Percentiles rank a stretch among this genome's conserved stretches.
Evolutionary conservation across 306 rosid genomes (phyloP).

Genomic region (Pterocarpus macrocarpus): DNA sequence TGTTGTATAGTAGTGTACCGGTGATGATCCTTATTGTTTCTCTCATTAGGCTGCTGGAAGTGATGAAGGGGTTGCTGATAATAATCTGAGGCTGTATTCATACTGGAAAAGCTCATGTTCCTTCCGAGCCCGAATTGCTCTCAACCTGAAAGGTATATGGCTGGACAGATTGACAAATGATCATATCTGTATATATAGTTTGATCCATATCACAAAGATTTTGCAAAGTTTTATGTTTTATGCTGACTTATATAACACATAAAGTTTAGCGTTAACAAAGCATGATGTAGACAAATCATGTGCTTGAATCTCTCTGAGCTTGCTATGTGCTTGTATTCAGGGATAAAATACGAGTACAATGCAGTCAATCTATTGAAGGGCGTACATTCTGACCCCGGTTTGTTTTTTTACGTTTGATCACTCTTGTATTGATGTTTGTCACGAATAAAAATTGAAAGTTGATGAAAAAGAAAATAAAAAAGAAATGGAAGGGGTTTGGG

Average conservation of each 20-base stretch:
- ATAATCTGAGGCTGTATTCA: conserved; percentile 44
- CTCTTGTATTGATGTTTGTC: not conserved
- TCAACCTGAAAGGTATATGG: conserved; percentile 64
- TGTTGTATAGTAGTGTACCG: too few relatives aligned
- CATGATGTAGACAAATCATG: too few relatives aligned
- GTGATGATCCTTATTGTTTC: not conserved
- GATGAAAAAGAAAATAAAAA: not conserved
- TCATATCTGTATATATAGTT: not conserved
- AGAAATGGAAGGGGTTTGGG: too few relatives aligned
- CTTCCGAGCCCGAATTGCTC: conserved; percentile 48
- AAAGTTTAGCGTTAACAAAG: not conserved
- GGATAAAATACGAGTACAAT: conserved; percentile 63
- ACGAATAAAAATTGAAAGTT: not conserved
- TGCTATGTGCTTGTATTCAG: conserved; percentile 30
- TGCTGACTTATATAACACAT: not conserved
- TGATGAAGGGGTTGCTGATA: not conserved
- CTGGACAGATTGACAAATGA: not conserved
- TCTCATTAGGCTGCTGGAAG: conserved; percentile 33
- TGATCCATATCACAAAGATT: conserved; percentile 6
- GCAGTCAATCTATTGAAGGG: conserved; percentile 54
- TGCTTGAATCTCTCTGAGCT: not conserved
- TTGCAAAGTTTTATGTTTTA: not conserved
- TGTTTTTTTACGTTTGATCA: not conserved
- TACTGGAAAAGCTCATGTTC: conserved; percentile 47
- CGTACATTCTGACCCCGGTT: conserved; percentile 59